Evolutionary conservation across 306 rosid genomes (phyloP).

Genomic region (Herpetospermum pedunculosum): DNA sequence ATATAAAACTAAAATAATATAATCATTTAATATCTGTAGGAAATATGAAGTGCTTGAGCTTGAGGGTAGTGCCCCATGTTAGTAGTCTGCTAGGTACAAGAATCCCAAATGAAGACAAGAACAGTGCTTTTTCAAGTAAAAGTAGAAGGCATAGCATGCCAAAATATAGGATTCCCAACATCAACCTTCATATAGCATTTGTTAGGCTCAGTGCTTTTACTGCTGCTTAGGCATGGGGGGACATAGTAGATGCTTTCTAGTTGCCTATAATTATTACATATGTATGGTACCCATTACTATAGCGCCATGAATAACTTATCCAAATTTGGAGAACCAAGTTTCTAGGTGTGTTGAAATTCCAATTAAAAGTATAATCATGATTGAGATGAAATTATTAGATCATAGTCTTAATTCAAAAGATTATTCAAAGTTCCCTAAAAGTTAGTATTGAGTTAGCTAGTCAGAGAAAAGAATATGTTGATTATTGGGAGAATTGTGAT

Average conservation of each 20-base stretch:
- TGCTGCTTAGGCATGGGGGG: not conserved
- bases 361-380: not conserved
- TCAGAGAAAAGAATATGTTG: no score
- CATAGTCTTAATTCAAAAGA: not conserved
- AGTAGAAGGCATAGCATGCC: slow-evolving; percentile 11
- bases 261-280: slow-evolving; percentile 6
- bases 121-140: slow-evolving; percentile 11
- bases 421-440: not conserved
- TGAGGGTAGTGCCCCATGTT: not conserved
- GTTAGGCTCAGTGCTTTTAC: slow-evolving; percentile 4
- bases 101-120: not conserved
- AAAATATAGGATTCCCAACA: slow-evolving; percentile 41
- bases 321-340: not conserved
- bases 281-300: not conserved
- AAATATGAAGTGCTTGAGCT: not conserved
- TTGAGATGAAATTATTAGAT: not conserved
- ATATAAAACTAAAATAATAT: no score
- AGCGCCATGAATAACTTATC: not conserved
- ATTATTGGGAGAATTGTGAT: no score
- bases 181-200: not conserved
- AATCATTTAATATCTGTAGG: not conserved
- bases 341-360: not conserved
- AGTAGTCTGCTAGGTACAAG: not conserved
- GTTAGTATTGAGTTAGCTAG: no score
- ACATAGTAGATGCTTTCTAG: not conserved